Conservation (phyloP, 2,329 filamentous ascomycete genomes). For the Aspergillus melleus region DNA sequence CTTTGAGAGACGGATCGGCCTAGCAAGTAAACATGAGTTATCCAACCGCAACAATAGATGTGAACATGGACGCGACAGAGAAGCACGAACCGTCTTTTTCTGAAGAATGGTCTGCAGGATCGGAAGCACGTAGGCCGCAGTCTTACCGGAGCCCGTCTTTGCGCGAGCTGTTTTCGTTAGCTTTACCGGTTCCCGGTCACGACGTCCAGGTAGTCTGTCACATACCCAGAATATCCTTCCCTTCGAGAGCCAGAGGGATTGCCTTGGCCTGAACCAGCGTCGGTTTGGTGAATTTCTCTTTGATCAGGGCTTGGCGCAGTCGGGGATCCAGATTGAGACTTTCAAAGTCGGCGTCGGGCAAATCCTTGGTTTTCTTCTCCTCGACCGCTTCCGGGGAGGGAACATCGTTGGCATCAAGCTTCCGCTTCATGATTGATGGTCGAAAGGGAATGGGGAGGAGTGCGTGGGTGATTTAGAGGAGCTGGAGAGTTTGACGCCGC, state of each 20-base stretch:
- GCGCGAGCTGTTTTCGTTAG: slow-evolving; percentile 65
- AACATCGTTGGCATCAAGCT: slow-evolving; percentile 50
- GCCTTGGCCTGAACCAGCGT: slow-evolving; percentile 86
- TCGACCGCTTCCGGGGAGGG: slow-evolving; percentile 38
- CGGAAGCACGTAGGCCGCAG: slow-evolving; percentile 89
- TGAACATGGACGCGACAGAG: not conserved
- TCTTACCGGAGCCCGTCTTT: slow-evolving; percentile 96
- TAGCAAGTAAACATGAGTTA: slow-evolving; percentile 14
- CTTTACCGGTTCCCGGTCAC: not conserved
- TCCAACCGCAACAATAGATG: not conserved
- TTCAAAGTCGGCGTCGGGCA: slow-evolving; percentile 62
- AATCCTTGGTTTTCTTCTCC: slow-evolving; percentile 24
- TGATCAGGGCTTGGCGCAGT: slow-evolving; percentile 79
- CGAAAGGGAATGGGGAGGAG: too few relatives aligned
- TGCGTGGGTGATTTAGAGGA: not conserved
- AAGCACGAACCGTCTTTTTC: slow-evolving; percentile 62
- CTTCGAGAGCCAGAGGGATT: slow-evolving; percentile 83
- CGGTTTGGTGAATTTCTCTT: slow-evolving; percentile 79
- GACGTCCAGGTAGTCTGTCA: not conserved
- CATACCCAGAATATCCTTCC: slow-evolving; percentile 75
- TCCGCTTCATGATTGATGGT: slow-evolving; percentile 48
- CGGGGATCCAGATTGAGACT: slow-evolving; percentile 79
- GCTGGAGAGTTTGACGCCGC: not conserved
- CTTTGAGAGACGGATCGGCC: slow-evolving; percentile 41
- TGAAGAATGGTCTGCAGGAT: slow-evolving; percentile 82